Conservation (phyloP, 2,329 filamentous ascomycete genomes). For the Stemphylium lycopersici region DNA sequence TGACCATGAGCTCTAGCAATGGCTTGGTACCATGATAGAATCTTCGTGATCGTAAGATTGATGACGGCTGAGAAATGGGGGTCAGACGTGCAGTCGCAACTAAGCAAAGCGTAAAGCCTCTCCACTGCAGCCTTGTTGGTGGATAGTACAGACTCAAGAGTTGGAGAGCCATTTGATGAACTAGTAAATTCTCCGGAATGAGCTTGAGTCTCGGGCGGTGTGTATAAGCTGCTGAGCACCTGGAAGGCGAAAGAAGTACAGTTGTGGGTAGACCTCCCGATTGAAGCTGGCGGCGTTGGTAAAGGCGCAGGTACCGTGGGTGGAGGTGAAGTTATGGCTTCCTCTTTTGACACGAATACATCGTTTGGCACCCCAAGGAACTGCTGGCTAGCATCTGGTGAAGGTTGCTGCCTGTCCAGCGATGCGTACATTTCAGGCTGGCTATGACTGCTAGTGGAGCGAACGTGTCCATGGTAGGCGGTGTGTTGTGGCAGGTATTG, state of each 20-base stretch:
- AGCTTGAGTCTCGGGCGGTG: conserved; percentile 35
- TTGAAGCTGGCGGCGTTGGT: conserved; percentile 34
- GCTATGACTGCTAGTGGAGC: conserved; percentile 38
- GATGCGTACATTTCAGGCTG: conserved; percentile 41
- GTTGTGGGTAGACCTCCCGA: conserved; percentile 37
- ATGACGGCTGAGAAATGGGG: conserved; percentile 48
- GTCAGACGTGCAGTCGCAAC: conserved; percentile 44
- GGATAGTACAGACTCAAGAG: conserved; percentile 39
- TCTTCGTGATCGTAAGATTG: conserved; percentile 42
- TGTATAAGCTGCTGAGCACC: conserved; percentile 43
- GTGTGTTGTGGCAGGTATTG: conserved; percentile 31
- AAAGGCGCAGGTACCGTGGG: conserved; percentile 37
- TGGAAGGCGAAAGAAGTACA: conserved; percentile 47
- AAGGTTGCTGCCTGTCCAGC: conserved; percentile 32
- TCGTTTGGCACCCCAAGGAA: conserved; percentile 34
- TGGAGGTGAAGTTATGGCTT: conserved; percentile 31
- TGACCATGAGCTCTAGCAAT: conserved; percentile 36
- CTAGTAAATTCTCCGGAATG: conserved; percentile 35
- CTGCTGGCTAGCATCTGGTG: conserved; percentile 32
- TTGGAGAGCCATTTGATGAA: conserved; percentile 32
- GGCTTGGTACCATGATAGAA: conserved; percentile 47
- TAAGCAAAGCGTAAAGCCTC: conserved; percentile 40
- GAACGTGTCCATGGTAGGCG: conserved; percentile 31
- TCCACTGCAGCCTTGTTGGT: conserved; percentile 45
- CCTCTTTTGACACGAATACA: conserved; percentile 28